Evolutionary conservation across 441 rosid genomes (phyloP), one percentile per base, ranked within the genome.

Genomic region (Cnidoscolus chayamansa): DNA sequence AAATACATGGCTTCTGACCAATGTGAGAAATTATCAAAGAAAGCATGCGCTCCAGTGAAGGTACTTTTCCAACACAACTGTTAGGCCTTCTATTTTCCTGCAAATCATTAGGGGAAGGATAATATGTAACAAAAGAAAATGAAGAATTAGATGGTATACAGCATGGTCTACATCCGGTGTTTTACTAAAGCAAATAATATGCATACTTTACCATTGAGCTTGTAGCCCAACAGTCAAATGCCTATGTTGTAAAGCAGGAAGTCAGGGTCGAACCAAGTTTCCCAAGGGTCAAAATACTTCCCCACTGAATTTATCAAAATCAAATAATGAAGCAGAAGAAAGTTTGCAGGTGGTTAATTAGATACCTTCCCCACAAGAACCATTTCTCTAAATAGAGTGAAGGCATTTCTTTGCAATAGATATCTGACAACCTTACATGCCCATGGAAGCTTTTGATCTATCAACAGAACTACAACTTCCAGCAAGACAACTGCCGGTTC

Each of bases 371-470:
- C 88, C 45, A 77, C 82, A 71, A 81, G 78, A 84, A 88, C 79
- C 62, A 93, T 86, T 71, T 87, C 97, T 79, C 98, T 82, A 66
- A 87, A 84, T 72, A 88, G 80, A 65, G 82, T 69, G 68, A 89
- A 89, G 48, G 80, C 77, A 53, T 87, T 86, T 80, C 83, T 84
- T 78, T 84, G 86, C 76, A 83, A 78, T 62, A 96, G 96, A 81
- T 87, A 81, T 74, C 86, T 82, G 61, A 88, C 89, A 67, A 84
- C 65, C 84, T 90, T 87, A 82, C 97, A 96, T 73, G 81, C 90
- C 98, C 98, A 93, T 51, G 98, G 99, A 80, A 87, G 88, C 82
- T 84, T 86, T 79, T 91, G 86, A 83, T 91, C 93, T 74, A 91
- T 80, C 80, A 96, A 79, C 73, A 84, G 71, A 61, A 81, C 80